Conservation (phyloP, 225 moss, liverwort and hornwort species). For the Bryum argenteum region DNA sequence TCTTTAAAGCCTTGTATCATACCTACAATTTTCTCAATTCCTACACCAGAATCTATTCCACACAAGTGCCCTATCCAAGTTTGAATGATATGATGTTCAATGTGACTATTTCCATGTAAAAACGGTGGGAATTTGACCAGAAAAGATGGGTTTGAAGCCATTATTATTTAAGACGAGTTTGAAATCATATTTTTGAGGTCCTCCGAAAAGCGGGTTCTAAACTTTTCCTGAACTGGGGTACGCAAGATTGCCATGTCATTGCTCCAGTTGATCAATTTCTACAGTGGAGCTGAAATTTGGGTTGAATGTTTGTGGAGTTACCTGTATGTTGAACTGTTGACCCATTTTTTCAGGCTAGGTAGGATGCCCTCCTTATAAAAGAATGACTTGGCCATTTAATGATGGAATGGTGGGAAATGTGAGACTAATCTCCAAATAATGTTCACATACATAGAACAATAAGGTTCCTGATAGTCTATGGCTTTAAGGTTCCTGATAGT, state of each 20-base stretch:
- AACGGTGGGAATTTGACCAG: background rate
- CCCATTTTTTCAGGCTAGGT: too few species aligned
- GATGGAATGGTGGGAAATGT: too few species aligned
- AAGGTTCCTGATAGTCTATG: too few species aligned
- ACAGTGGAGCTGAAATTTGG: background rate
- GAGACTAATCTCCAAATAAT: too few species aligned
- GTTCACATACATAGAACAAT: too few species aligned
- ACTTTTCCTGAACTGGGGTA: background rate
- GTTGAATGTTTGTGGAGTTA: background rate
- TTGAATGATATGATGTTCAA: background rate
- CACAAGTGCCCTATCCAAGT: background rate
- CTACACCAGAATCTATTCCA: background rate
- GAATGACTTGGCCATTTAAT: too few species aligned
- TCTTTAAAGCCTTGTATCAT: too few species aligned
- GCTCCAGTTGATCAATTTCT: background rate
- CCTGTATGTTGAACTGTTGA: too few species aligned
- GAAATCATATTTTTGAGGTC: background rate
- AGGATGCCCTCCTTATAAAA: too few species aligned
- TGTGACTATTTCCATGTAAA: background rate
- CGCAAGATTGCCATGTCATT: background rate
- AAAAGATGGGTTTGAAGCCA: too few species aligned
- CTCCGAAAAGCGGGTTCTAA: background rate
- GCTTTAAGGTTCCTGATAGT: too few species aligned
- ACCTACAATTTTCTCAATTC: background rate
- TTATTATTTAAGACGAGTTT: background rate